A percentile compares a stretch with the other conserved stretches of the same genome.
phyloP scores from a whole-genome alignment of 345 rosid genomes.

The Eucalyptus brandiana region DNA sequence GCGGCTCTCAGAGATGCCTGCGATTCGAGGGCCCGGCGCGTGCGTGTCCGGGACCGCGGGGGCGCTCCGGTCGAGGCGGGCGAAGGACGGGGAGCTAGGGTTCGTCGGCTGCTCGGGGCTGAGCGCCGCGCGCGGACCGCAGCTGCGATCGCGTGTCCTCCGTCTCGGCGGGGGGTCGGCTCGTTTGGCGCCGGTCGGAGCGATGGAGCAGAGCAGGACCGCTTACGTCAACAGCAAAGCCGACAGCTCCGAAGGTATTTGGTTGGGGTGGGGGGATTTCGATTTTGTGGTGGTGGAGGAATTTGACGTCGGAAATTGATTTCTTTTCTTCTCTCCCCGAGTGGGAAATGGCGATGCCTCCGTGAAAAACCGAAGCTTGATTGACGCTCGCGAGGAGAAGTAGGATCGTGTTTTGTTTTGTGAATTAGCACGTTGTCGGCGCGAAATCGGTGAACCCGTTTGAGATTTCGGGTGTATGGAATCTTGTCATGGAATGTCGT shows the following conservation, averaged over 20 bases:
- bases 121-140: background rate
- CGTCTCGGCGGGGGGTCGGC: constrained; percentile 4
- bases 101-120: background rate
- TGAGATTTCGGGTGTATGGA: background rate
- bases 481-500: background rate
- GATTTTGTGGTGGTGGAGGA: background rate
- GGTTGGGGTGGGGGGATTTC: background rate
- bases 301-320: background rate
- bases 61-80: background rate
- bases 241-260: background rate
- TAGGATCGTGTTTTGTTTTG: background rate
- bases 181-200: constrained; percentile 19
- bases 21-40: constrained; percentile 4
- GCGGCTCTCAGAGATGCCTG: background rate
- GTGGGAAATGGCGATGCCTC: background rate
- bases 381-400: background rate
- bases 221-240: background rate
- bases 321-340: background rate
- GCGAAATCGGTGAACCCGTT: background rate
- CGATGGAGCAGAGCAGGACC: constrained; percentile 26
- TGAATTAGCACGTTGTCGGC: too few species aligned
- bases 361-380: background rate
- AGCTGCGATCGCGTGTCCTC: background rate
- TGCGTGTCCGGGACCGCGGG: background rate
- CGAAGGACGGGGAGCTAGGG: background rate